These are phyloP conservation scores for Magnolia changhungtana DNA, from an alignment of 164 flowering plant species.

Conservation along the genomic window DNA sequence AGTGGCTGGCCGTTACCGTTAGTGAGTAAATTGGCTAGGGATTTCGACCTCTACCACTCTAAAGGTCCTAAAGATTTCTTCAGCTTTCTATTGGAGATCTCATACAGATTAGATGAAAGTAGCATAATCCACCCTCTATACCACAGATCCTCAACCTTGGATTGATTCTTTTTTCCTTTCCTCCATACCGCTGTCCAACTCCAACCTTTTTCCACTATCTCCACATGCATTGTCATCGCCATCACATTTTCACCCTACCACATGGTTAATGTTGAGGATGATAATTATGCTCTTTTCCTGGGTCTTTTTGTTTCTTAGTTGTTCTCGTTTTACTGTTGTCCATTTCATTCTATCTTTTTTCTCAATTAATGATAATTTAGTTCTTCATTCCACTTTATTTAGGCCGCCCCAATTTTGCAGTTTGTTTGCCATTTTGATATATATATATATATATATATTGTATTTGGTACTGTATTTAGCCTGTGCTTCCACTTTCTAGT, in stretches of 20 bases:
- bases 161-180: too few species aligned
- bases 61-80: too few species aligned
- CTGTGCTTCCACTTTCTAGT: not conserved
- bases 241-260: not conserved
- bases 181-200: too few species aligned
- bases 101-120: too few species aligned
- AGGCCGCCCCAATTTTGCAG: not conserved
- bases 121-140: too few species aligned
- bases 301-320: not conserved
- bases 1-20: too few species aligned
- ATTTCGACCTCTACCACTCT: too few species aligned
- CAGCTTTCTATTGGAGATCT: too few species aligned
- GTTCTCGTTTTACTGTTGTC: not conserved
- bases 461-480: not conserved
- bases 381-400: not conserved
- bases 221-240: not conserved
- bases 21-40: too few species aligned
- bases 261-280: not conserved
- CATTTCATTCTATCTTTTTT: too few species aligned
- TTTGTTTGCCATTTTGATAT: not conserved
- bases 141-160: too few species aligned
- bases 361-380: too few species aligned
- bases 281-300: not conserved
- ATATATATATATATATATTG: not conserved
- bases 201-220: not conserved